These are phyloP conservation scores for Neurospora hispaniola DNA, from an alignment of 495 filamentous ascomycete genomes.

Conservation along the genomic window DNA sequence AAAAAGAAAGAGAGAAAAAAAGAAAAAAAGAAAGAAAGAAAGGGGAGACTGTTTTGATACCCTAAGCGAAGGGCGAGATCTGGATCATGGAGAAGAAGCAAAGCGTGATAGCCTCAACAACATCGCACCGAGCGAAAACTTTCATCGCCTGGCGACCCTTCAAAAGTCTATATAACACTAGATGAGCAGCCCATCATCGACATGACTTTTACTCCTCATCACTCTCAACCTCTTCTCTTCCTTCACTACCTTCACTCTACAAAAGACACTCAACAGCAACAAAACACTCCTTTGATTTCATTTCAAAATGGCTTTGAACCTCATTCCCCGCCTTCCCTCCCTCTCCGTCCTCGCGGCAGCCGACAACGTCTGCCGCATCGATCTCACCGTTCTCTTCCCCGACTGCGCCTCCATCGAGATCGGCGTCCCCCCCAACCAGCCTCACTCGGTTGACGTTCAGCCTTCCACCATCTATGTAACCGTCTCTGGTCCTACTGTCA, in stretches of 20 bases:
- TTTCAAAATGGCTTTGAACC: slow-evolving; percentile 4
- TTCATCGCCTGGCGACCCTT: background rate
- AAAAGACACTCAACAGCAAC: background rate
- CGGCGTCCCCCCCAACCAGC: background rate
- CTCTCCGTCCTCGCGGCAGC: slow-evolving; percentile 5
- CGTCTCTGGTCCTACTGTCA: background rate
- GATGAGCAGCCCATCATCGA: background rate
- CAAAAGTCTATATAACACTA: background rate
- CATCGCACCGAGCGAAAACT: background rate
- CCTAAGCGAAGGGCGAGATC: background rate
- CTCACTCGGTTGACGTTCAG: slow-evolving; percentile 4
- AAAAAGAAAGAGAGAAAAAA: background rate
- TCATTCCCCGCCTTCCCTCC: slow-evolving; percentile 4
- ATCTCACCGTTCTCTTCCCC: slow-evolving; percentile 5
- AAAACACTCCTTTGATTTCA: background rate
- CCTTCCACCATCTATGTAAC: slow-evolving; percentile 8
- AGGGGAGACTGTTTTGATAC: background rate
- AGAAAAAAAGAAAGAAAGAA: background rate
- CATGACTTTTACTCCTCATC: background rate
- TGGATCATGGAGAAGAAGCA: background rate
- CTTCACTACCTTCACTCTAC: too few species aligned
- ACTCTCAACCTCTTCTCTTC: background rate
- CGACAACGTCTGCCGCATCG: slow-evolving; percentile 8
- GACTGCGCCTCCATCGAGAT: slow-evolving; percentile 10
- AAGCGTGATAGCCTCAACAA: background rate